Conservation (phyloP, 148 eudicot genomes). For the Silene conica region DNA sequence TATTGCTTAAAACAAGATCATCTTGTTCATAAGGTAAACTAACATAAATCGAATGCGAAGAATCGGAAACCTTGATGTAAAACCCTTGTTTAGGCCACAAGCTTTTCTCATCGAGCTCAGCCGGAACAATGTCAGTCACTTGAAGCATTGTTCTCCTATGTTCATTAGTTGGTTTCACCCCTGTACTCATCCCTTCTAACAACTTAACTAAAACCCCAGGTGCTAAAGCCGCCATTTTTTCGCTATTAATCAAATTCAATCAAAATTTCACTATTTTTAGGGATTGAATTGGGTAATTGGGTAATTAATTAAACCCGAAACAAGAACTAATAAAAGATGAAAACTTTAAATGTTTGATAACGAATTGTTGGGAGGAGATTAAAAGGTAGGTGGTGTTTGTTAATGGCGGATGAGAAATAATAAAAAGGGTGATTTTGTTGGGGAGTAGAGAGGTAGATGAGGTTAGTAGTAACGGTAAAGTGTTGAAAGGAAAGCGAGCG, state of each 20-base stretch:
- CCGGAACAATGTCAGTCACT: slow-evolving; percentile 86
- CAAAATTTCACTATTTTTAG: not conserved
- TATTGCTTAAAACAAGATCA: slow-evolving; percentile 80
- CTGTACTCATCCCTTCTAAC: slow-evolving; percentile 59
- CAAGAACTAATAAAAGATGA: not conserved
- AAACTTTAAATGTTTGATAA: not conserved
- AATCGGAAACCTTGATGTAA: slow-evolving; percentile 76
- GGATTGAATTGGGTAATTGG: slow-evolving; percentile 11
- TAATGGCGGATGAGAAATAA: slow-evolving; percentile 21
- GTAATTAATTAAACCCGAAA: slow-evolving; percentile 7
- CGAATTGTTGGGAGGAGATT: not conserved
- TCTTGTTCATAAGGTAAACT: slow-evolving; percentile 79
- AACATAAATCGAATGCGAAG: slow-evolving; percentile 82
- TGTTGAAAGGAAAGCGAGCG: slow-evolving; percentile 10
- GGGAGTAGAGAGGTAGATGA: slow-evolving; percentile 7
- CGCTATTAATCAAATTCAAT: not conserved
- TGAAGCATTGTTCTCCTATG: slow-evolving; percentile 73
- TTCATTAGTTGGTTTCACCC: slow-evolving; percentile 64
- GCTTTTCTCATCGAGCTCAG: slow-evolving; percentile 78
- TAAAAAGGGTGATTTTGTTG: slow-evolving; percentile 14
- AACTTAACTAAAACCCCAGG: slow-evolving; percentile 79
- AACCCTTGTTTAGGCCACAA: slow-evolving; percentile 82
- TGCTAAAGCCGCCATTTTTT: slow-evolving; percentile 59
- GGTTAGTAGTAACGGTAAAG: slow-evolving; percentile 32
- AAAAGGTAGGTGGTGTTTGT: not conserved